Percentiles rank a stretch among this genome's conserved stretches.
phyloP scores from a whole-genome alignment of 805 yeast genomes.

The Monosporozyma aquatica region DNA sequence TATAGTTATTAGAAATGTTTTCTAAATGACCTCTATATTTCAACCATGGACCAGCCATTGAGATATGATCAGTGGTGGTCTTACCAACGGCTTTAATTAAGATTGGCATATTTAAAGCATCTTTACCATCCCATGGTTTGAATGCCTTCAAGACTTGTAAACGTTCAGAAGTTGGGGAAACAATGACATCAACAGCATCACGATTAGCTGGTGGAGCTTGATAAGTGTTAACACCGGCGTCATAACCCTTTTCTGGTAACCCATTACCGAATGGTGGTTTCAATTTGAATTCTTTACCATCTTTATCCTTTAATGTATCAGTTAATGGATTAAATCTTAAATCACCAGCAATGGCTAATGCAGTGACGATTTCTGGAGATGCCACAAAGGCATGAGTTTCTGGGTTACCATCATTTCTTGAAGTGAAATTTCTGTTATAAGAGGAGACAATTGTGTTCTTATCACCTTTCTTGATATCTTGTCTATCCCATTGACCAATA shows the following conservation, averaged over 20 bases:
- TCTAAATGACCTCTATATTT: constrained; percentile 99
- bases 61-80: constrained; percentile 98
- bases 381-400: constrained; percentile 95
- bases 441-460: constrained; percentile 95
- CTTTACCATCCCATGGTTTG: constrained; percentile 95
- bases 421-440: constrained; percentile 95
- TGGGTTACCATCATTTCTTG: constrained; percentile 98
- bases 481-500: constrained; percentile 99
- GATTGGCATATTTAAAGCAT: constrained; percentile 79
- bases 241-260: constrained; percentile 84
- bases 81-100: constrained; percentile 94
- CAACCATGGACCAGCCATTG: constrained; percentile 99
- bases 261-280: constrained; percentile 84
- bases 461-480: constrained; percentile 84
- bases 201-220: constrained; percentile 95
- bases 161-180: constrained; percentile 90
- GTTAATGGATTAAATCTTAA: constrained; percentile 93
- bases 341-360: constrained; percentile 92
- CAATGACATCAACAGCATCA: constrained; percentile 59
- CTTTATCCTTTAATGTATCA: constrained; percentile 76
- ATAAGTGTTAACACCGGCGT: constrained; percentile 88
- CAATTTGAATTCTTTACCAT: constrained; percentile 86
- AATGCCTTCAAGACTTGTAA: constrained; percentile 90
- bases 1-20: constrained; percentile 97
- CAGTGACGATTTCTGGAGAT: constrained; percentile 93